phyloP scores from a whole-genome alignment of 352 stramenopile species.

The Phytophthora nicotianae region DNA sequence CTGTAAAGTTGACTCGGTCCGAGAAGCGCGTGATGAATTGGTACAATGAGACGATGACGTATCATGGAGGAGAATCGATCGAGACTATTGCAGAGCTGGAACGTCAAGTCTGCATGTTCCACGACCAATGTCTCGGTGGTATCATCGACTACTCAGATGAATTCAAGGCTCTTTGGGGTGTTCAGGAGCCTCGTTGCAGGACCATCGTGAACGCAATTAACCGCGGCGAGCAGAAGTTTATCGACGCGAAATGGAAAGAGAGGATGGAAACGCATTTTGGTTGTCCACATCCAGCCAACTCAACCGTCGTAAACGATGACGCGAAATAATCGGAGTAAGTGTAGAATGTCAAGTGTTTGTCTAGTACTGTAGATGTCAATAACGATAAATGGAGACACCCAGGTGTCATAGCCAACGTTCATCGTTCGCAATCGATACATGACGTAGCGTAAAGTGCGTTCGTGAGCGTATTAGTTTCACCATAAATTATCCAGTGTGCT shows the following conservation, averaged over 20 bases:
- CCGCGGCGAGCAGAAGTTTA: conserved; percentile 33
- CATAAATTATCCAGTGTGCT: no score
- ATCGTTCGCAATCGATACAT: no score
- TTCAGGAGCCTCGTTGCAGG: conserved; percentile 39
- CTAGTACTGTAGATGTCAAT: neutral
- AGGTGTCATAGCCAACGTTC: no score
- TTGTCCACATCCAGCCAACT: conserved; percentile 31
- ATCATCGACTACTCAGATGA: conserved; percentile 40
- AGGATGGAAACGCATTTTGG: conserved; percentile 46
- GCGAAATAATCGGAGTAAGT: neutral
- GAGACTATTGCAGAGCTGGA: conserved; percentile 48
- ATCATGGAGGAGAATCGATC: conserved; percentile 24
- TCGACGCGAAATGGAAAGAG: conserved; percentile 32
- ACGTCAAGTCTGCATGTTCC: conserved; percentile 52
- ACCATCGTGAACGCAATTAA: conserved; percentile 44
- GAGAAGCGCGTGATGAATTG: conserved; percentile 38
- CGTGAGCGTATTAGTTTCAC: no score
- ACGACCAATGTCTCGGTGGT: conserved; percentile 54
- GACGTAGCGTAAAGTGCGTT: no score
- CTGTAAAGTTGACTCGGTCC: conserved; percentile 33
- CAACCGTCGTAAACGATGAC: neutral
- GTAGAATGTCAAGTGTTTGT: neutral
- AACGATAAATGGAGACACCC: neutral
- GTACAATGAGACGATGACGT: conserved; percentile 36
- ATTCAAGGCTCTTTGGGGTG: conserved; percentile 50